Evolutionary conservation across 1,139 yeast genomes (phyloP).

Genomic region (Meyerozyma sp.): DNA sequence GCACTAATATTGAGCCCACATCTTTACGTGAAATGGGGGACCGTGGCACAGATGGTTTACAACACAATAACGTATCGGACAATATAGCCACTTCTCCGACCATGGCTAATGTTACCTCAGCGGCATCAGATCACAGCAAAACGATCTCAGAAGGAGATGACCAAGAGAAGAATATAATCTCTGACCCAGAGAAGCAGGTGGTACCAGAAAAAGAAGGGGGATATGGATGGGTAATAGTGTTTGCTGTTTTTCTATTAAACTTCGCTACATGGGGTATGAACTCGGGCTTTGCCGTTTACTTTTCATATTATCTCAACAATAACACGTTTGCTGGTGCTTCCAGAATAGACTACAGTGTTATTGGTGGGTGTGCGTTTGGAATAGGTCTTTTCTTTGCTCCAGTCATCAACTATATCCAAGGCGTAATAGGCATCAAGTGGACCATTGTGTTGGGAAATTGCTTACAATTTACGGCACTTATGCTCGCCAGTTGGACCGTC

Average conservation of each 20-base stretch:
- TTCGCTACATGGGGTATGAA: constrained; percentile 52
- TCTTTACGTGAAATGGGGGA: not conserved
- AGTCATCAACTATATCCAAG: constrained; percentile 32
- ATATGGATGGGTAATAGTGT: constrained; percentile 43
- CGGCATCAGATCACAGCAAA: not conserved
- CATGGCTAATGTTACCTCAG: not conserved
- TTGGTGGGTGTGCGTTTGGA: constrained; percentile 41
- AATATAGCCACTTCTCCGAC: not conserved
- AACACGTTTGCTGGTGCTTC: constrained; percentile 36
- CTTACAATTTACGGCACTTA: constrained; percentile 45
- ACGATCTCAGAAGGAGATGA: not conserved
- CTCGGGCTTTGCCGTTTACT: constrained; percentile 50
- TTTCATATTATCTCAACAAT: constrained; percentile 36
- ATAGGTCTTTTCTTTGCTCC: constrained; percentile 34
- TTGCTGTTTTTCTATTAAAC: constrained; percentile 37
- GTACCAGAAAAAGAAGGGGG: constrained; percentile 32
- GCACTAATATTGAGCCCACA: no score
- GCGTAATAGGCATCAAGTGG: constrained; percentile 33
- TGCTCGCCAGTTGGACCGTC: constrained; percentile 50
- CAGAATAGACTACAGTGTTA: constrained; percentile 33
- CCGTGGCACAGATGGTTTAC: not conserved
- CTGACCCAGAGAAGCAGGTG: not conserved
- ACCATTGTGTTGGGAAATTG: constrained; percentile 38
- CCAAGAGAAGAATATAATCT: not conserved
- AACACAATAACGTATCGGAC: not conserved